These are phyloP conservation scores for Bombardia bombarda DNA, from an alignment of 495 filamentous ascomycete genomes.

Conservation along the genomic window DNA sequence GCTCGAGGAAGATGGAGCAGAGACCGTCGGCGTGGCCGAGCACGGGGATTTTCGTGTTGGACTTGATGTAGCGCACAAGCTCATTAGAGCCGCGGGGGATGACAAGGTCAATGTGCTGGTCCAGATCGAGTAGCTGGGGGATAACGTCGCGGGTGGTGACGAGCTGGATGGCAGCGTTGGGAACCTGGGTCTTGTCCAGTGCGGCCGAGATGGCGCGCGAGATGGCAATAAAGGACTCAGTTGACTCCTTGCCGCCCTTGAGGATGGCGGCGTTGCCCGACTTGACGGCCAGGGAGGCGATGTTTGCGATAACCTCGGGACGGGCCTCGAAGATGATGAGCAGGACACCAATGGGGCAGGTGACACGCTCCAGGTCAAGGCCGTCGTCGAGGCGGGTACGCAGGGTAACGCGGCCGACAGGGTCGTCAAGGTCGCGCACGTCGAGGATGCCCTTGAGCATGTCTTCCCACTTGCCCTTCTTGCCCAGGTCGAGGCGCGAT, in stretches of 20 bases:
- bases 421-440: conserved; percentile 80
- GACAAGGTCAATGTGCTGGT: conserved; percentile 85
- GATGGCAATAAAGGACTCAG: conserved; percentile 84
- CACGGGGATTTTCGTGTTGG: conserved; percentile 87
- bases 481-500: conserved; percentile 64
- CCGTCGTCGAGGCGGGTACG: conserved; percentile 85
- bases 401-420: conserved; percentile 79
- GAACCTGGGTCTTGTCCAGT: conserved; percentile 67
- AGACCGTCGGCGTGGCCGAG: conserved; percentile 94
- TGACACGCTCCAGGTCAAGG: conserved; percentile 73
- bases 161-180: conserved; percentile 81
- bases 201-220: conserved; percentile 76
- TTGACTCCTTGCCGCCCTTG: conserved; percentile 96
- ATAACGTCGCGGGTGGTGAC: conserved; percentile 87
- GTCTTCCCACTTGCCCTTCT: conserved; percentile 34
- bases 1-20: conserved; percentile 81
- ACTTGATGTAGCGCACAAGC: conserved; percentile 82
- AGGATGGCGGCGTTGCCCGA: conserved; percentile 96
- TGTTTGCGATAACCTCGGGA: conserved; percentile 98
- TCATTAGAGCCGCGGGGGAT: conserved; percentile 93
- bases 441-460: conserved; percentile 95
- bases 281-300: conserved; percentile 93
- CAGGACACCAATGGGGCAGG: conserved; percentile 91
- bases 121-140: conserved; percentile 71
- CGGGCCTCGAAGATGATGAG: conserved; percentile 97